A percentile compares a stretch with the other conserved stretches of the same genome.
Conservation (phyloP, 2,329 filamentous ascomycete species). For the Arachnomyces sp. region DNA sequence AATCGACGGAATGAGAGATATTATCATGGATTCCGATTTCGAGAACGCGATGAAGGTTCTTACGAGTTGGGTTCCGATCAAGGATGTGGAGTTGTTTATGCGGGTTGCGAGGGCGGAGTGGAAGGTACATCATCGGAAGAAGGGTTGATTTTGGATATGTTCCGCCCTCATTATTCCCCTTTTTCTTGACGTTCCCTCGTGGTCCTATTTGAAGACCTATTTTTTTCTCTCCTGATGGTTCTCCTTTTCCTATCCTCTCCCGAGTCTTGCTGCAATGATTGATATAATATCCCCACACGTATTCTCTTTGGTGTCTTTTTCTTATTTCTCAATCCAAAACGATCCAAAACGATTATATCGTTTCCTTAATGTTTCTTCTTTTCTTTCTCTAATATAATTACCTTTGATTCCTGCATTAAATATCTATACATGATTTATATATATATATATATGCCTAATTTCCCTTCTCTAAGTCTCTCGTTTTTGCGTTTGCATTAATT, state of each 20-base stretch:
- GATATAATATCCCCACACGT: neutral
- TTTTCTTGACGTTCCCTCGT: neutral
- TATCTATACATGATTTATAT: no score
- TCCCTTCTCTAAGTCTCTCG: no score
- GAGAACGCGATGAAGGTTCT: constrained; percentile 97
- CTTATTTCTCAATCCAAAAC: no score
- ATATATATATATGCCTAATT: no score
- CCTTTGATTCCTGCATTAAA: no score
- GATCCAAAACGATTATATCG: no score
- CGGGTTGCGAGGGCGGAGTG: constrained; percentile 81
- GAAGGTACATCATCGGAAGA: constrained; percentile 56
- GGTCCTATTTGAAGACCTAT: neutral
- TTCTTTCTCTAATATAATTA: no score
- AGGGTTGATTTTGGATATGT: constrained; percentile 6
- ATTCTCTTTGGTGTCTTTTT: no score
- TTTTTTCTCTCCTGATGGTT: neutral
- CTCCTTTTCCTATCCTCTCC: neutral
- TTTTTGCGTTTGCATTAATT: neutral
- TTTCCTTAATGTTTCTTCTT: no score
- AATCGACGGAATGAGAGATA: constrained; percentile 81
- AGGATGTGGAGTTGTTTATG: constrained; percentile 91
- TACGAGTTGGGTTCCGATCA: constrained; percentile 87
- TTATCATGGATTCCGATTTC: constrained; percentile 87
- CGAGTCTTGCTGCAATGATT: neutral
- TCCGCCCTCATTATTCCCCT: neutral